Base-by-base conservation (phyloP, 106 monocot species). In the Amphibolis antarctica region DNA sequence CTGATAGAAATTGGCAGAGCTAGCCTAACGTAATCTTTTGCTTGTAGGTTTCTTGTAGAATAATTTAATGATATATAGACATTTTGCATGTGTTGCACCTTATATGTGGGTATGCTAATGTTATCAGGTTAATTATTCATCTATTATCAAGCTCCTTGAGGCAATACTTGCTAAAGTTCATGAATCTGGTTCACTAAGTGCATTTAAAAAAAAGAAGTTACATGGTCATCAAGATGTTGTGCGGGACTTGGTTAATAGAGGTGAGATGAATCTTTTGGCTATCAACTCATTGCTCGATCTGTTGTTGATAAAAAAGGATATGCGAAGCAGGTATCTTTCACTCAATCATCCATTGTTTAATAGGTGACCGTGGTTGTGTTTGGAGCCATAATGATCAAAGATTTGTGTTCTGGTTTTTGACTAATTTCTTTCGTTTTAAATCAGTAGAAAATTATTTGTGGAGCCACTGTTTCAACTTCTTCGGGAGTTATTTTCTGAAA, bases 211-310 rank as follows among this genome's bases (percentile, higher is more conserved):
- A 64, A 80, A 78, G 49, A 77, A 83, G 22, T 1, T 47, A 30
- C 27, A 18, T 10, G 53, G 20, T 28, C 19, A 42, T 64, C 47
- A 46, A n/a, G 60, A 27, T 55, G n/a, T 14, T 51, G 24, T 62
- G 0, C 71, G 29, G 15, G 63, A 77, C 59, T 20, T 49, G 7
- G 59, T 66, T 63, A 42, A 64, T 71, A 29, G 45, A 31, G 71
- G 66, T 45, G 73, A 73, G 52, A 66, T 53, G 30, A 60, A 15
- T 17, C 43, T 87, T 67, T 74, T 50, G 50, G 13, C 79, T 58
- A 69, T 98, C 45, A 49, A 71, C n/a, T 80, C 96, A 31, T 74
- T 91, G 69, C 82, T 98, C 47, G 91, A 98, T 55, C 70, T 98
- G 28, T 46, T 91, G 25, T 68, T 87, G 21, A 62, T 86, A 27